Evolutionary conservation across 257 asterid genomes (phyloP), one percentile per base, ranked within the genome.

Genomic region (Gentiana macrophylla): DNA sequence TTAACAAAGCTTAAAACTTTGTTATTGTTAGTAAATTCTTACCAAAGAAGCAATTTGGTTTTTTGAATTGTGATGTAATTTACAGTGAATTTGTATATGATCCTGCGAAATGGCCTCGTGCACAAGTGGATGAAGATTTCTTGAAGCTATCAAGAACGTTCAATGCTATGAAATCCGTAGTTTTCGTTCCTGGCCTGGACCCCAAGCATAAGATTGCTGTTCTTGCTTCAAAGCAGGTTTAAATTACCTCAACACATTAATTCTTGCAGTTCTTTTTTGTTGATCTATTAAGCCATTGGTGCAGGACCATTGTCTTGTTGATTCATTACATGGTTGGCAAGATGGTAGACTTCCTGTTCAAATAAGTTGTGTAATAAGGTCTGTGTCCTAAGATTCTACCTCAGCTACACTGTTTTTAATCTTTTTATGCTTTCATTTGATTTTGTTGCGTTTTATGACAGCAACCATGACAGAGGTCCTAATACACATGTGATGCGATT

Each of bases 241-340:
- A 24, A 24, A 24, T 24, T 32, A 3, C 35, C 12, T 52, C 56
- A 24, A 24, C 24, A 24, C 24, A 24, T 24, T 24, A 24, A 24
- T 24, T 24, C 24, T 24, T 24, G 24, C 24, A 24, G 24, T 24
- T 24, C 24, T 24, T 24, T 24, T 24, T 24, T 24, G 24, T 24
- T 24, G 24, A 24, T 24, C 24, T 24, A 24, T 24, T 24, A 24
- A 24, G 24, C 24, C 24, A 24, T 24, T 57, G 60, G 57, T 64
- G 55, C 78, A 91, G 96, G 98, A 91, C 57, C 98, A 91, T 62
- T 91, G 96, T 70, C 94, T 91, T 45, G 89, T 80, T 60, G 95
- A 87, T 69, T 74, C 87, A 76, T 74, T 91, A 74, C 95, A 84
- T 63, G 79, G 83, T 48, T 87, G 96, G 98, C 98, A 84, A 70